Evolutionary conservation across 2,329 filamentous ascomycete species (phyloP), one percentile per base, ranked within the genome.

Genomic region (Pseudogymnoascus sp.): DNA sequence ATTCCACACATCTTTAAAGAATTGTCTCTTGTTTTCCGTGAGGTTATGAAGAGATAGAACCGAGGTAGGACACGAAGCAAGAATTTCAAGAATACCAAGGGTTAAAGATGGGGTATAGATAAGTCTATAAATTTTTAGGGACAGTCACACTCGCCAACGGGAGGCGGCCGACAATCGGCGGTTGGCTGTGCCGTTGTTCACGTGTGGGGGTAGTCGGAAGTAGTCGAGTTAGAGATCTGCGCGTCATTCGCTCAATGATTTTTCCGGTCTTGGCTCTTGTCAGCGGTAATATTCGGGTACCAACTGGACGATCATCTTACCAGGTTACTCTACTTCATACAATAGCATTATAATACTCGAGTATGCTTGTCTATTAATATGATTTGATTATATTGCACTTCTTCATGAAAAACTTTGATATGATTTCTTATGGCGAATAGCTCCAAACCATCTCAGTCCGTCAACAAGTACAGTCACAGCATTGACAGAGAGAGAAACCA

Each of bases 1-100:
- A 97, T 96, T 78, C 92, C 92, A 88, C 92, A 96, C 92, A 96
- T 96, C 72, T 76, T 89, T 82, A 74, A 42, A 76, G 72, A 73
- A 67, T 38, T 59, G 34, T 63, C 37, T 28, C 31, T 56, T 49
- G 40, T 34, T 46, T 18, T 49, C 40, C 60, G 37, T 43, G 60
- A 43, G 21, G 28, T 62, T 46, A 36, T 28, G 28, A 62, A 28
- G 28, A 62, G 28, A 14, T 16, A 23, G 6, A 31, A 34, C 14
- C 14, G 40, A 62, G 28, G 21, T 60, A 25, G 40, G 59, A 5
- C 36, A 60, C 34, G 59, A 60, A 42, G 59, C 12, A 42, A 60
- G 59, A 60, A 60, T 60, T 60, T 60, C 38, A 42, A 40, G 36
- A 38, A 38, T 60, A 42, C 59, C 36, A 60, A 60, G 59, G 36